These are phyloP conservation scores for Gossypium bickii DNA, from an alignment of 345 rosid species.

Conservation along the genomic window DNA sequence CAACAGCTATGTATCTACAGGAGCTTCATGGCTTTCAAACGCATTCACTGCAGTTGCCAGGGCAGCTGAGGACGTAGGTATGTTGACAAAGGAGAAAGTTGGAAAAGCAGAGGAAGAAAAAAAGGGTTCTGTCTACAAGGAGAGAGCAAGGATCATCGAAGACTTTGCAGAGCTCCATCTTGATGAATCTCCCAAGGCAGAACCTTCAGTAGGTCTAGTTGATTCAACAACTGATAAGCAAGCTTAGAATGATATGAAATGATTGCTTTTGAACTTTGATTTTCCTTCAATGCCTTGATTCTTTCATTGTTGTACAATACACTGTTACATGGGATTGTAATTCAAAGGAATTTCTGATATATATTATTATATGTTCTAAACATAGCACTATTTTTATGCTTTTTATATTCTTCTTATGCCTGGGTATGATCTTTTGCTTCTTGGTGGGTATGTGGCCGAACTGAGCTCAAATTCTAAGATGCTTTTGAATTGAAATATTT, in stretches of 20 bases:
- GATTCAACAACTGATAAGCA: slow-evolving; percentile 20
- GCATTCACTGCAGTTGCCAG: slow-evolving; percentile 34
- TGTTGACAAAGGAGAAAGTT: slow-evolving; percentile 41
- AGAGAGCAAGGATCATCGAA: slow-evolving; percentile 10
- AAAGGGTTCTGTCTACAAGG: slow-evolving; percentile 19
- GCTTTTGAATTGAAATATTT: background rate
- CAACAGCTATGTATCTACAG: slow-evolving; percentile 34
- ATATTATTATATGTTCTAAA: background rate
- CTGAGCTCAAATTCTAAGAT: background rate
- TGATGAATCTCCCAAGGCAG: slow-evolving; percentile 14
- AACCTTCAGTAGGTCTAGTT: slow-evolving; percentile 23
- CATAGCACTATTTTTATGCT: too few relatives aligned
- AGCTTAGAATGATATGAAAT: slow-evolving; percentile 21
- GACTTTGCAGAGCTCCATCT: slow-evolving; percentile 17
- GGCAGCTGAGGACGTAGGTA: slow-evolving; percentile 38
- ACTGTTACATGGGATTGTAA: background rate
- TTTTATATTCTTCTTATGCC: background rate
- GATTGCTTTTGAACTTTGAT: slow-evolving; percentile 9
- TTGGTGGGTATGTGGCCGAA: too few relatives aligned
- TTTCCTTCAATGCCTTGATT: slow-evolving; percentile 4
- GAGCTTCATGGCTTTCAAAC: slow-evolving; percentile 42
- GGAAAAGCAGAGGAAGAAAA: slow-evolving; percentile 37
- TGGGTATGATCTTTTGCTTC: background rate
- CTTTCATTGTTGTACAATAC: slow-evolving; percentile 9
- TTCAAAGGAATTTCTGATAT: background rate